These are phyloP conservation scores for Chlorella sp. DNA, from an alignment of 139 green algal species.

Conservation along the genomic window DNA sequence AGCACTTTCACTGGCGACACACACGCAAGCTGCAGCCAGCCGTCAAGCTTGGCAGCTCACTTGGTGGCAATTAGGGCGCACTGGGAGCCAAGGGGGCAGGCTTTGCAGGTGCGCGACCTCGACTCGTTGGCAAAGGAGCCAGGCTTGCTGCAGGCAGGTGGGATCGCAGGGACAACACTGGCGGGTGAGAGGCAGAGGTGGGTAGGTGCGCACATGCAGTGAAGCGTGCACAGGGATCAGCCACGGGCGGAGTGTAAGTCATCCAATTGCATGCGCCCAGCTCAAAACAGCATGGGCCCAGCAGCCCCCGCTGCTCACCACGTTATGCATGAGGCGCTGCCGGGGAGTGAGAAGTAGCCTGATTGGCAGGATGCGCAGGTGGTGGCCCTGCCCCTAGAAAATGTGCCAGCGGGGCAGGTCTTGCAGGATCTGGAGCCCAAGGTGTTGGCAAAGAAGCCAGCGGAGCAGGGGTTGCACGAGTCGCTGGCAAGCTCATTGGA, in stretches of 20 bases:
- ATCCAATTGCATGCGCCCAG: too few species aligned
- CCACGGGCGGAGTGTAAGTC: too few species aligned
- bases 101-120: neutral
- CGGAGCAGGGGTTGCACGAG: slow-evolving; percentile 7
- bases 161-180: neutral
- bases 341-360: slow-evolving; percentile 1
- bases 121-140: neutral
- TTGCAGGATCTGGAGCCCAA: slow-evolving; percentile 16
- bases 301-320: slow-evolving; percentile 25
- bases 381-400: neutral
- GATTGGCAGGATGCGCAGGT: neutral
- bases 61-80: neutral
- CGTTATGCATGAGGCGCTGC: slow-evolving; percentile 14
- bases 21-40: neutral
- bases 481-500: neutral
- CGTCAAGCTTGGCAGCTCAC: neutral
- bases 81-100: slow-evolving; percentile 3
- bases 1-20: neutral
- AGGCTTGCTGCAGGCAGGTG: slow-evolving; percentile 29
- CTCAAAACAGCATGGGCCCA: too few species aligned
- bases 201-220: too few species aligned
- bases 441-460: slow-evolving; percentile 17
- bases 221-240: too few species aligned
- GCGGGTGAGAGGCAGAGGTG: neutral
- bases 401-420: slow-evolving; percentile 23